phyloP scores from a whole-genome alignment of 2,329 filamentous ascomycete genomes.

The Dothidotthia symphoricarpi region DNA sequence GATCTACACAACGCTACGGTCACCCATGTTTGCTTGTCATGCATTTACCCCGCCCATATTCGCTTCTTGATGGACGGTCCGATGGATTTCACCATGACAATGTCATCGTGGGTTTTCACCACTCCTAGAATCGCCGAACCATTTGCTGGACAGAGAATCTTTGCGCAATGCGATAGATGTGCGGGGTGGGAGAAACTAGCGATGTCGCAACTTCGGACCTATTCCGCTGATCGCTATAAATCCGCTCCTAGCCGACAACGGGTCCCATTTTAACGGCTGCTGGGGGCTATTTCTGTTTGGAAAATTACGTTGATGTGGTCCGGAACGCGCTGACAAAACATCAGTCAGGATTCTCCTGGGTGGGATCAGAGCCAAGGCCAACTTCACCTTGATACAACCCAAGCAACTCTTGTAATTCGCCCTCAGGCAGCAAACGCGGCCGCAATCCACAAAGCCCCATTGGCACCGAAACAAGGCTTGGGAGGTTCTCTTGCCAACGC shows the following conservation, averaged over 20 bases:
- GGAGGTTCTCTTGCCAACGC: conserved; percentile 31
- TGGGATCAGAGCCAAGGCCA: conserved; percentile 32
- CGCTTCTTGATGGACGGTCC: neutral
- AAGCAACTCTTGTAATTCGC: conserved; percentile 30
- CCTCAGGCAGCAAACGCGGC: conserved; percentile 26
- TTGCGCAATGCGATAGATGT: conserved; percentile 5
- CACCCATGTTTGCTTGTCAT: no score
- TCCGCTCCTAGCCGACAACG: neutral
- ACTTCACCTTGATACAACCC: conserved; percentile 33
- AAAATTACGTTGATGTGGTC: conserved; percentile 5
- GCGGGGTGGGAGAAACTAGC: conserved; percentile 17
- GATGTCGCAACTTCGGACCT: conserved; percentile 17
- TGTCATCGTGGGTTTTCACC: no score
- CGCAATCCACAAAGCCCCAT: conserved; percentile 35
- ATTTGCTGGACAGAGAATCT: conserved; percentile 1
- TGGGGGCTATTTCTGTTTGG: conserved; percentile 3
- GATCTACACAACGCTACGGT: conserved; percentile 15
- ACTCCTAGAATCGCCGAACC: neutral
- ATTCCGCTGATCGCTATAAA: conserved; percentile 13
- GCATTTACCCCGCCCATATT: neutral
- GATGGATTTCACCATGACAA: no score
- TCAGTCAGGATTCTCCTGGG: conserved; percentile 29
- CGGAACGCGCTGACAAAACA: conserved; percentile 24
- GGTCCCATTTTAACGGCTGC: neutral
- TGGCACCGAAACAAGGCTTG: conserved; percentile 39